Percentiles rank a stretch among this genome's conserved stretches.
Evolutionary conservation across 2,329 filamentous ascomycete species (phyloP).

Genomic region (Penicillium thymicola): DNA sequence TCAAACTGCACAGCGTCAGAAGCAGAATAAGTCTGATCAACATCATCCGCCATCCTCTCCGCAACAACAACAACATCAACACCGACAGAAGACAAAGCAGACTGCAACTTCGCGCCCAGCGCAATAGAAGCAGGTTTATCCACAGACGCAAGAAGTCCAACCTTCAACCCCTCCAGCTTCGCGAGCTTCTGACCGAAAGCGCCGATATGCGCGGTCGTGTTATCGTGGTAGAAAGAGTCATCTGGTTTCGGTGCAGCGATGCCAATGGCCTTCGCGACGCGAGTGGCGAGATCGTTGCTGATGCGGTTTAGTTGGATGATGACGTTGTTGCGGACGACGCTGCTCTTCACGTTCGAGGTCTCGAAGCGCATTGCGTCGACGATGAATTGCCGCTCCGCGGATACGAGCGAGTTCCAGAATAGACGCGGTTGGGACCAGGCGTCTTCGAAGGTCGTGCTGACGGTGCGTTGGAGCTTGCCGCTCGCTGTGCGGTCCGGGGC

Average conservation of each 20-base stretch:
- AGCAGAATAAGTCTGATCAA: slow-evolving; percentile 63
- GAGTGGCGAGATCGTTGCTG: slow-evolving; percentile 63
- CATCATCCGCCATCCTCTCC: slow-evolving; percentile 53
- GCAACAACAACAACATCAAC: slow-evolving; percentile 60
- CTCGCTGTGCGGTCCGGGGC: slow-evolving; percentile 54
- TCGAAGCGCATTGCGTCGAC: slow-evolving; percentile 73
- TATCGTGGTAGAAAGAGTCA: slow-evolving; percentile 64
- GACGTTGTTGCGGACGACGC: slow-evolving; percentile 61
- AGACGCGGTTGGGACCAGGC: slow-evolving; percentile 70
- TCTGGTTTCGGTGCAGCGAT: slow-evolving; percentile 59
- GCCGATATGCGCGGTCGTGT: slow-evolving; percentile 60
- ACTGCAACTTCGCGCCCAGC: slow-evolving; percentile 51
- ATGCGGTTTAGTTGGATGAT: slow-evolving; percentile 67
- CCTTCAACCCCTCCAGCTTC: slow-evolving; percentile 60
- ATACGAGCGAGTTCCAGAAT: slow-evolving; percentile 69
- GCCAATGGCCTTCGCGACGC: slow-evolving; percentile 62
- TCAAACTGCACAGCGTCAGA: slow-evolving; percentile 53
- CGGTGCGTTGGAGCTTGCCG: slow-evolving; percentile 56
- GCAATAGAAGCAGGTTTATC: slow-evolving; percentile 44
- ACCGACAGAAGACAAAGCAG: slow-evolving; percentile 40
- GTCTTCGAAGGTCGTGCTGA: slow-evolving; percentile 65
- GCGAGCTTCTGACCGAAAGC: slow-evolving; percentile 58
- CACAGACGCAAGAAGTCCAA: slow-evolving; percentile 59
- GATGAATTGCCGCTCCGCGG: slow-evolving; percentile 66
- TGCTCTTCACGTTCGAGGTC: slow-evolving; percentile 57